Conservation (phyloP, 306 rosid species). For the Glycyrrhiza uralensis region DNA sequence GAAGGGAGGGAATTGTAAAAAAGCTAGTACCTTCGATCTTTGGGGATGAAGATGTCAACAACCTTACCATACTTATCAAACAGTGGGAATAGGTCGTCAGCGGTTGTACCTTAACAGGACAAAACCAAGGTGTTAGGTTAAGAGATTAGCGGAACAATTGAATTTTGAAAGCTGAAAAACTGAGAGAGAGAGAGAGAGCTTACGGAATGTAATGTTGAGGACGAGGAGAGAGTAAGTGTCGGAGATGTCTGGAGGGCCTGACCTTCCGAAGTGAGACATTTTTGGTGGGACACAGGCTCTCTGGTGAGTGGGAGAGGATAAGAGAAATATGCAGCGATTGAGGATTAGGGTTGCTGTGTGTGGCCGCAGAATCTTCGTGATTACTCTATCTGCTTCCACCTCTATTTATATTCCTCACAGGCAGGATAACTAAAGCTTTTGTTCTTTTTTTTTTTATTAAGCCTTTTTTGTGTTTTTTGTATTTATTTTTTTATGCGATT, state of each 20-base stretch:
- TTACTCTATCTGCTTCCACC: no score
- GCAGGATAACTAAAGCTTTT: no score
- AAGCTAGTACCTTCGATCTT: conserved; percentile 69
- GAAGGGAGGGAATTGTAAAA: background rate
- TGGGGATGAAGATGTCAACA: conserved; percentile 88
- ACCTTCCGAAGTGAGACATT: conserved; percentile 90
- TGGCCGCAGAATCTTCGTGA: no score
- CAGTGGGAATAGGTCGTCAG: conserved; percentile 82
- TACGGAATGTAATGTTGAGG: conserved; percentile 92
- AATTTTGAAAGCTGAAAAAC: background rate
- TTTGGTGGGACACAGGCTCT: background rate
- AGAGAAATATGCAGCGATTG: no score
- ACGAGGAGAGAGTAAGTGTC: conserved; percentile 93
- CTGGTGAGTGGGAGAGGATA: no score
- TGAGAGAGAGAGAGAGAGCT: background rate
- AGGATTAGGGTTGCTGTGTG: no score
- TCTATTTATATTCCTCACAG: no score
- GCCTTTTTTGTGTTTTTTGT: no score
- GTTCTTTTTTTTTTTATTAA: no score
- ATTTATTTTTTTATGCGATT: no score
- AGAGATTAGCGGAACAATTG: background rate
- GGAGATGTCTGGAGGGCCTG: conserved; percentile 86
- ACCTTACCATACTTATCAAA: conserved; percentile 90
- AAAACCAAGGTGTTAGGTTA: background rate
- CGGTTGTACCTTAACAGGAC: conserved; percentile 57